Conservation (phyloP, 371 early-diverging fungal species). For the Rhizopus sp. region DNA sequence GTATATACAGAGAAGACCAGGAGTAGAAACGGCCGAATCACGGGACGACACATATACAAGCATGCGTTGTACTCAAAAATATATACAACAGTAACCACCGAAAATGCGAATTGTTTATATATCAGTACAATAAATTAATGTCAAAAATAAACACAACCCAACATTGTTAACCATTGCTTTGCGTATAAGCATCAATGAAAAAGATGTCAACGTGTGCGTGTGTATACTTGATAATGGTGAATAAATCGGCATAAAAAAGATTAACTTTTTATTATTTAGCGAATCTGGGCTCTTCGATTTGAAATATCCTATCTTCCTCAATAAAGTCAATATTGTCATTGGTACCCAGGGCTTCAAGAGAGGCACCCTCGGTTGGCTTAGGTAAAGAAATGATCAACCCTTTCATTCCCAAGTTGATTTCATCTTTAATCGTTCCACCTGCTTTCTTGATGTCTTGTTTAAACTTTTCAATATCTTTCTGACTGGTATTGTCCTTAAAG, state of each 20-base stretch:
- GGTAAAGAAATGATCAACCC: conserved; percentile 25
- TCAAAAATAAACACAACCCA: no score
- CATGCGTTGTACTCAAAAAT: no score
- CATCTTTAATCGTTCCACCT: conserved; percentile 18
- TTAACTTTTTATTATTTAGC: conserved; percentile 4
- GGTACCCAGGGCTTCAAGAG: conserved; percentile 11
- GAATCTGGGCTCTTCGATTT: not conserved
- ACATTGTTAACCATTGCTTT: no score
- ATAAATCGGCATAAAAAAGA: not conserved
- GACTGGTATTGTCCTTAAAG: conserved; percentile 8
- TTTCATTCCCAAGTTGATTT: conserved; percentile 19
- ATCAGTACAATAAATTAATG: no score
- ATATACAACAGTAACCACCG: no score
- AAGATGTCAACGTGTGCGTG: not conserved
- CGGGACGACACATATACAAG: no score
- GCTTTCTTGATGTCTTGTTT: conserved; percentile 21
- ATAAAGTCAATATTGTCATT: conserved; percentile 27
- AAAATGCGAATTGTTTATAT: no score
- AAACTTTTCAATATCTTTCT: conserved; percentile 15
- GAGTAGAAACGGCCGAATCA: no score
- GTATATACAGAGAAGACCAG: no score
- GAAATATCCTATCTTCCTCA: conserved; percentile 16
- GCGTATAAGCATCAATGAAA: not conserved
- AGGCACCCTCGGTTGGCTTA: conserved; percentile 1
- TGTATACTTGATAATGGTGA: not conserved